phyloP scores from a whole-genome alignment of 2,329 filamentous ascomycete genomes.

The Pseudogymnoascus sp. region DNA sequence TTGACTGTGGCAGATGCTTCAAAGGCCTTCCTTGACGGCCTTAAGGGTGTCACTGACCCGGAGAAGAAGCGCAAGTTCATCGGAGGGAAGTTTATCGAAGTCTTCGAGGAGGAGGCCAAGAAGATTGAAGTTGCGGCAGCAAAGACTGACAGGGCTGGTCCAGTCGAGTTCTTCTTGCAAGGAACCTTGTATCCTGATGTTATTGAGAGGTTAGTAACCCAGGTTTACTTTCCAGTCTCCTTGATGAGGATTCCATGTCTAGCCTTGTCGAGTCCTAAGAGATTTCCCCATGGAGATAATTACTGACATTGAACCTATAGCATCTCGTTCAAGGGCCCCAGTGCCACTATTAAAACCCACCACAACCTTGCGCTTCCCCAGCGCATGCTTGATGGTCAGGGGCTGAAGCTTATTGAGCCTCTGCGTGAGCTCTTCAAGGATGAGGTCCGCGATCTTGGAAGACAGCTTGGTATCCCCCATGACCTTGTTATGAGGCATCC shows the following conservation, averaged over 20 bases:
- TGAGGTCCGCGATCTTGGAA: slow-evolving; percentile 64
- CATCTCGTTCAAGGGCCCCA: slow-evolving; percentile 65
- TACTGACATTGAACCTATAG: slow-evolving; percentile 18
- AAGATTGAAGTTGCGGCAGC: slow-evolving; percentile 65
- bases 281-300: slow-evolving; percentile 46
- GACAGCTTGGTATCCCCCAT: slow-evolving; percentile 60
- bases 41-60: slow-evolving; percentile 70
- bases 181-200: slow-evolving; percentile 61
- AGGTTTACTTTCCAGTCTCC: slow-evolving; percentile 27
- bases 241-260: slow-evolving; percentile 37
- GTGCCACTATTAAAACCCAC: slow-evolving; percentile 65
- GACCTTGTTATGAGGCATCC: slow-evolving; percentile 73
- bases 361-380: slow-evolving; percentile 59
- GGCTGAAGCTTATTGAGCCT: slow-evolving; percentile 66
- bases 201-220: slow-evolving; percentile 34
- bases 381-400: slow-evolving; percentile 42
- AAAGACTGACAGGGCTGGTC: slow-evolving; percentile 58
- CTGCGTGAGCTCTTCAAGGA: slow-evolving; percentile 78
- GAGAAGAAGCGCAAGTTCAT: slow-evolving; percentile 91
- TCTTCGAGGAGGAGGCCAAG: slow-evolving; percentile 74
- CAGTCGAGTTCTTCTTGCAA: slow-evolving; percentile 80
- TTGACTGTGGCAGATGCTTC: slow-evolving; percentile 77
- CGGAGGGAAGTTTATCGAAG: slow-evolving; percentile 66
- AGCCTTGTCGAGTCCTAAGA: not conserved
- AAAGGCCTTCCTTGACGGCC: slow-evolving; percentile 65